Base-by-base conservation (phyloP, 371 early-diverging fungal genomes). In the Mucor lusitanicus region DNA sequence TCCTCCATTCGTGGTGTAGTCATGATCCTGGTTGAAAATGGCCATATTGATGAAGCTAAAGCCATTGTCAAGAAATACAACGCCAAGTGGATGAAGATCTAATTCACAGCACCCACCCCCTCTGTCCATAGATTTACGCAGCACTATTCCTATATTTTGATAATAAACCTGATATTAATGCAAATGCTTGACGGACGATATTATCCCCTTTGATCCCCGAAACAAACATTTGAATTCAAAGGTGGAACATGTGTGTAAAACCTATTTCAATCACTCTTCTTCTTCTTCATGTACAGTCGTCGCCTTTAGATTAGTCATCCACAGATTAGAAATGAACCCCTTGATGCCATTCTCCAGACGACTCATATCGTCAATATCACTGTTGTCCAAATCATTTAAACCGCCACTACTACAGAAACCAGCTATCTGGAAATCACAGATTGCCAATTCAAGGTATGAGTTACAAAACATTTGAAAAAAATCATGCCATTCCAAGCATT, bases 41-140 rank as follows among this genome's bases (percentile, higher is more conserved):
- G 77, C 3, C 77, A 76, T 59, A 46, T 76, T n/a, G 64, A 71
- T 33, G 77, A 76, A 65, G 77, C 77, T 48, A 76, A 76, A 37
- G 48, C 66, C 2, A 70, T 76, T 42, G 64, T 76, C 53, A 61
- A 68, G 23, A 59, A 71, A 32, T 76, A 71, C 63, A 67, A 76
- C 30, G 74, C 71, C 25, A 71, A 37, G 6, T 76, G 74, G 77
- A 68, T 76, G 69, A 73, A 71, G 68, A 76, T 76, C 42, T 76
- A 73, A 70, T 17, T 9, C 42, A 42, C 6, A 7, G 2, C n/a
- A 15, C 17, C 4, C 3, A n/a, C n/a, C n/a, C n/a, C n/a, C n/a
- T 42, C 5, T 50, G n/a, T 5, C n/a, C 15, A 42, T 17, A 42
- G 35, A 35, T 35, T 8, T 35, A 17, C n/a, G n/a, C n/a, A 30